Percentiles rank a stretch among this genome's conserved stretches.
phyloP scores from a whole-genome alignment of 2,329 filamentous ascomycete species.

The Fusarium sp. region DNA sequence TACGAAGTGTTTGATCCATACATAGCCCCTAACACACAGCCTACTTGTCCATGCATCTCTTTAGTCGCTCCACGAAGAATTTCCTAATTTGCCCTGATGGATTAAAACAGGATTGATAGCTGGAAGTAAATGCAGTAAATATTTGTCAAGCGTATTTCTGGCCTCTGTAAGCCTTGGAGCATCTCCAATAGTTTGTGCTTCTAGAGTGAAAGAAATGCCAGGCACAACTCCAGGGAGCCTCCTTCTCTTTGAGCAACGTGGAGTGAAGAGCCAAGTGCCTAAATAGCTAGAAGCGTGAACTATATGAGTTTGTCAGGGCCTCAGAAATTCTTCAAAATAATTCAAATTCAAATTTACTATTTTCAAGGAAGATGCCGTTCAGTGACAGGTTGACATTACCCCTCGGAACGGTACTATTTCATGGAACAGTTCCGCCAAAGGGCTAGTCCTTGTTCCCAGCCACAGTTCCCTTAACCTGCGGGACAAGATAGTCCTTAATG shows the following conservation, averaged over 20 bases:
- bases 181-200: not conserved
- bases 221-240: not conserved
- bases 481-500: conserved; percentile 44
- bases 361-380: not conserved
- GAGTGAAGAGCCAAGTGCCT: too few species aligned
- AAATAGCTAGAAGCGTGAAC: too few species aligned
- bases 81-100: not conserved
- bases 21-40: not conserved
- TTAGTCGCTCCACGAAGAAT: not conserved
- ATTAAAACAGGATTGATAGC: not conserved
- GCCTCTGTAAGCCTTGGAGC: not conserved
- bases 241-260: not conserved
- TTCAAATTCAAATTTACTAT: not conserved
- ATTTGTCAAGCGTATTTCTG: not conserved
- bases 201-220: not conserved
- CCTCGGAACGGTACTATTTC: not conserved
- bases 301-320: too few species aligned
- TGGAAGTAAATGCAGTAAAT: not conserved
- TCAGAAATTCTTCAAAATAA: not conserved
- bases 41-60: not conserved
- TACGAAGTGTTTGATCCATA: not conserved
- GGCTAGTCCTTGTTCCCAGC: not conserved
- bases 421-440: not conserved
- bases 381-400: not conserved
- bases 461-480: not conserved